Conservation (phyloP, 108 stramenopile species). For the Pseudonitzschia multiseries region DNA sequence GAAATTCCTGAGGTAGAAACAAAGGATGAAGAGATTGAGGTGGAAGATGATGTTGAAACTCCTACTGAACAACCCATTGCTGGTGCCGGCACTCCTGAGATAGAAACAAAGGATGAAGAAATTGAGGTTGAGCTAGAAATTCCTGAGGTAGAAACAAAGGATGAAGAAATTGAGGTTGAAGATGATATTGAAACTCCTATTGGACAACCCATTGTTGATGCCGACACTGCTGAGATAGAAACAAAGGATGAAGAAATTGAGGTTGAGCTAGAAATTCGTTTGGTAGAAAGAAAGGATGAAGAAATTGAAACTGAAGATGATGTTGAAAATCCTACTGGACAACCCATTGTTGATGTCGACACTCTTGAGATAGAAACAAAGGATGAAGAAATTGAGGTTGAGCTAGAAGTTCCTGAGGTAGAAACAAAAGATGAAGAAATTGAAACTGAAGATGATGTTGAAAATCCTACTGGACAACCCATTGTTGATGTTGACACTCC, state of each 20-base stretch:
- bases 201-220: too few relatives aligned
- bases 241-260: too few relatives aligned
- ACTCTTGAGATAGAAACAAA: background rate
- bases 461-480: too few relatives aligned
- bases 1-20: background rate
- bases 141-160: background rate
- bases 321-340: too few relatives aligned
- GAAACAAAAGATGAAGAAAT: background rate
- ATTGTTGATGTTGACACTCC: too few relatives aligned
- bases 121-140: too few relatives aligned
- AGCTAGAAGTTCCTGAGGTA: background rate
- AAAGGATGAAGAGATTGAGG: background rate
- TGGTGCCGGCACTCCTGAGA: background rate
- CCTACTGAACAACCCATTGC: too few relatives aligned
- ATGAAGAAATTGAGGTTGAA: too few relatives aligned
- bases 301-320: too few relatives aligned
- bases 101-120: background rate
- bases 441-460: background rate
- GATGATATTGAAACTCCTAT: too few relatives aligned
- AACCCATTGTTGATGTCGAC: too few relatives aligned
- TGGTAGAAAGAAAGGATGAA: background rate
- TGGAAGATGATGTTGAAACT: too few relatives aligned
- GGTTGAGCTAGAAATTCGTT: background rate
- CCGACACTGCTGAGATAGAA: background rate
- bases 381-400: background rate